A percentile compares a stretch with the other conserved stretches of the same genome.
These are phyloP conservation scores for Raddia distichophylla DNA, from an alignment of 176 grass and related monocot species.

Conservation along the genomic window DNA sequence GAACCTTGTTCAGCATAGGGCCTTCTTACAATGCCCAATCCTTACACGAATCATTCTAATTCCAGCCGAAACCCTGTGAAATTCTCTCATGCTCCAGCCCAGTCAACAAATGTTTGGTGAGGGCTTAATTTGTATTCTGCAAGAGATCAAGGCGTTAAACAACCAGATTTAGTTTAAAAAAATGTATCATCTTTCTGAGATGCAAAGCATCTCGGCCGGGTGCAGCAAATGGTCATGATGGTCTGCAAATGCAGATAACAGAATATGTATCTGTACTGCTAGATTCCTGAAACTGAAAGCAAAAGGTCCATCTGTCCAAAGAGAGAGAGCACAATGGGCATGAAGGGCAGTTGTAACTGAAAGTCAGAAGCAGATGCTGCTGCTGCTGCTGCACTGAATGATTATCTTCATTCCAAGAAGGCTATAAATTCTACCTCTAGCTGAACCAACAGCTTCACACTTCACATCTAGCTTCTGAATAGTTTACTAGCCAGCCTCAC, in stretches of 20 bases:
- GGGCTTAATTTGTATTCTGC: too few relatives aligned
- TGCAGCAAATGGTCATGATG: not conserved
- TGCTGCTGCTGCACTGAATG: not conserved
- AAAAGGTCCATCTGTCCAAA: constrained; percentile 1
- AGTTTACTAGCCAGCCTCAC: constrained; percentile 1
- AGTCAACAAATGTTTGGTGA: too few relatives aligned
- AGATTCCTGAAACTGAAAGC: constrained; percentile 8
- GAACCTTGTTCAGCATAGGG: too few relatives aligned
- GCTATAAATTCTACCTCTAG: constrained; percentile 10
- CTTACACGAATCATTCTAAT: too few relatives aligned
- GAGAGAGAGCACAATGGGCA: constrained; percentile 12
- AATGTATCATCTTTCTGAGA: too few relatives aligned
- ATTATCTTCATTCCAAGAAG: not conserved
- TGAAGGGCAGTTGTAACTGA: constrained; percentile 40
- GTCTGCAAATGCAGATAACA: not conserved
- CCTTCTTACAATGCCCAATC: too few relatives aligned
- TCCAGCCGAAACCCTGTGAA: too few relatives aligned
- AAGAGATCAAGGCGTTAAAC: too few relatives aligned
- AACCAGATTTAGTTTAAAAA: too few relatives aligned
- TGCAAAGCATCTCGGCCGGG: not conserved
- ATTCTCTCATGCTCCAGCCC: too few relatives aligned
- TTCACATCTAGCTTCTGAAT: constrained; percentile 9
- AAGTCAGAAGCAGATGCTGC: constrained; percentile 4
- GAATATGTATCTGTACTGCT: not conserved
- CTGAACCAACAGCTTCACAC: constrained; percentile 27